Evolutionary conservation across 192 early-diverging fungal species (phyloP).

Genomic region (Podila clonocystis): DNA sequence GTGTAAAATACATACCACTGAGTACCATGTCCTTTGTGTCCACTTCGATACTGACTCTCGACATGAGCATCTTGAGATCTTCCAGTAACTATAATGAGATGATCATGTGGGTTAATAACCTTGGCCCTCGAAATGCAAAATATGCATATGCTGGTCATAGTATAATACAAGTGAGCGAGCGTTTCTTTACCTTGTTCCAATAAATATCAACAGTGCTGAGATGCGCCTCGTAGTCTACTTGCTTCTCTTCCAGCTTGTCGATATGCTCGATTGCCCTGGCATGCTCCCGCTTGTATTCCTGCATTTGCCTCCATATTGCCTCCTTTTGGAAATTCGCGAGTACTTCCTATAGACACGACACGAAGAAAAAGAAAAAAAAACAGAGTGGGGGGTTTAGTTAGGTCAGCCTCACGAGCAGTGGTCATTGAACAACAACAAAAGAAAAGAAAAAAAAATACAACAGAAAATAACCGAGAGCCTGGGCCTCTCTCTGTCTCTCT

Average conservation of each 20-base stretch:
- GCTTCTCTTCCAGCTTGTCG: constrained; percentile 57
- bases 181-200: constrained; percentile 59
- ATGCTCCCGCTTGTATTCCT: constrained; percentile 73
- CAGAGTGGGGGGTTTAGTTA: background rate
- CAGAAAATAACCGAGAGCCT: background rate
- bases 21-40: constrained; percentile 28
- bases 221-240: constrained; percentile 58
- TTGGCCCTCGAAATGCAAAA: no score
- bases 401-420: background rate
- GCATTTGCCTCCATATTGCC: constrained; percentile 75
- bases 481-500: background rate
- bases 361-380: background rate
- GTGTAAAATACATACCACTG: constrained; percentile 8
- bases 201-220: constrained; percentile 59
- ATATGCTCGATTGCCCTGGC: constrained; percentile 55
- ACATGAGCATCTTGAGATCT: constrained; percentile 38
- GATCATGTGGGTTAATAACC: no score
- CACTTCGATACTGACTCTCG: constrained; percentile 29
- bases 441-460: background rate
- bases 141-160: no score
- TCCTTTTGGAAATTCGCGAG: constrained; percentile 67
- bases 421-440: constrained; percentile 1
- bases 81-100: constrained; percentile 18
- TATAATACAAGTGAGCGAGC: no score
- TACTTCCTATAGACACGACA: constrained; percentile 21